Percentiles rank a stretch among this genome's conserved stretches.
phyloP scores from a whole-genome alignment of 2,329 filamentous ascomycete species.

The Phialophora chinensis region DNA sequence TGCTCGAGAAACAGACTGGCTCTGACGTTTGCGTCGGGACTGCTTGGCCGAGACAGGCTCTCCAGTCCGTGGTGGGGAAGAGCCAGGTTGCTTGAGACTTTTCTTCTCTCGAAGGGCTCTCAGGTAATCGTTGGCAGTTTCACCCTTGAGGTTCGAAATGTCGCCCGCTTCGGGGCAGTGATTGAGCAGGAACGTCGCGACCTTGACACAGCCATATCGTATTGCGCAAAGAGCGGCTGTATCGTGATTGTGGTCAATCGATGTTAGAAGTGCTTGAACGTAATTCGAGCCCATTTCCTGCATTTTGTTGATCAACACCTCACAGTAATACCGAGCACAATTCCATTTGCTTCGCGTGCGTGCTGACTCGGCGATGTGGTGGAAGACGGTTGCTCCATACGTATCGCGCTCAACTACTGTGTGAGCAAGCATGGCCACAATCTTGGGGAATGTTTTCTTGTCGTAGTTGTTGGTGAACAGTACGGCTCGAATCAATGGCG shows the following conservation, averaged over 20 bases:
- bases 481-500: slow-evolving; percentile 90
- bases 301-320: slow-evolving; percentile 86
- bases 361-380: slow-evolving; percentile 90
- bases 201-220: slow-evolving; percentile 82
- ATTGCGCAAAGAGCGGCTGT: slow-evolving; percentile 88
- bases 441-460: slow-evolving; percentile 83
- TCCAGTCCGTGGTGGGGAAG: slow-evolving; percentile 62
- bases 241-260: slow-evolving; percentile 84
- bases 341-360: slow-evolving; percentile 84
- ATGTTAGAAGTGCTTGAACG: slow-evolving; percentile 78
- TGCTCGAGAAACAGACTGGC: slow-evolving; percentile 61
- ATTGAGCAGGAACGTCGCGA: slow-evolving; percentile 68
- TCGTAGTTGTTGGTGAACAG: slow-evolving; percentile 97
- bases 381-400: slow-evolving; percentile 85
- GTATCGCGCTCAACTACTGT: slow-evolving; percentile 82
- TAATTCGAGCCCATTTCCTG: slow-evolving; percentile 76
- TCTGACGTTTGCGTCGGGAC: slow-evolving; percentile 39
- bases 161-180: slow-evolving; percentile 79
- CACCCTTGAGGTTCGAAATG: slow-evolving; percentile 78
- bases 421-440: slow-evolving; percentile 81
- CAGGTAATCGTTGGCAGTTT: slow-evolving; percentile 85
- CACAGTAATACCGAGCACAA: slow-evolving; percentile 90
- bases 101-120: slow-evolving; percentile 61
- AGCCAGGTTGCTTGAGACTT: slow-evolving; percentile 62
- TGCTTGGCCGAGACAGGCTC: slow-evolving; percentile 32